phyloP scores from a whole-genome alignment of 495 filamentous ascomycete genomes.

The Margaritispora aquatica region DNA sequence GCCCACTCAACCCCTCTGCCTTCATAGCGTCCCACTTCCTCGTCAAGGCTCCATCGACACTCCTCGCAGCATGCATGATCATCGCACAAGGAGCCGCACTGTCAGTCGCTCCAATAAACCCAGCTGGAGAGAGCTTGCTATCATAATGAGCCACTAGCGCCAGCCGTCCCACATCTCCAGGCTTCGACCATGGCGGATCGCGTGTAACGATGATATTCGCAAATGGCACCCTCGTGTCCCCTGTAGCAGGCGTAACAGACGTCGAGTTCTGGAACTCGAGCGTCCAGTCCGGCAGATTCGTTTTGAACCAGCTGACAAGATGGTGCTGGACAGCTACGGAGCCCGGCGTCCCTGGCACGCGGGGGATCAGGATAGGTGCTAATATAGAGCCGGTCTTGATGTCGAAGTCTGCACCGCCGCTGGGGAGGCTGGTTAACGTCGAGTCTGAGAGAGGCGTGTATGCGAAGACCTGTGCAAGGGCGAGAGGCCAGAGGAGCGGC shows the following conservation, averaged over 20 bases:
- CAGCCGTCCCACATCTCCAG: conserved; percentile 70
- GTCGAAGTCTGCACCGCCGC: conserved; percentile 72
- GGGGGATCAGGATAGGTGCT: conserved; percentile 83
- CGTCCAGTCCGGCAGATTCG: conserved; percentile 69
- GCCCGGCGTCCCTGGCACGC: conserved; percentile 80
- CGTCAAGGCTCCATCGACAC: conserved; percentile 70
- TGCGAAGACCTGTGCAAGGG: conserved; percentile 40
- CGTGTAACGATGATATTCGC: conserved; percentile 80
- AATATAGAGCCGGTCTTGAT: conserved; percentile 67
- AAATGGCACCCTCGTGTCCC: conserved; percentile 68
- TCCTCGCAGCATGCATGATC: conserved; percentile 77
- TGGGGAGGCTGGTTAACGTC: conserved; percentile 59
- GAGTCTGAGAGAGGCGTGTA: conserved; percentile 72
- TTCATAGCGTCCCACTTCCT: conserved; percentile 73
- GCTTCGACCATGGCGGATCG: conserved; percentile 74
- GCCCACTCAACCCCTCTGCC: conserved; percentile 41
- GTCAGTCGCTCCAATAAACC: conserved; percentile 91
- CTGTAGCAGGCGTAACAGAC: conserved; percentile 66
- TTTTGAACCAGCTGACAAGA: conserved; percentile 73
- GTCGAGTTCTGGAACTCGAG: conserved; percentile 84
- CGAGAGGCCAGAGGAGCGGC: conserved; percentile 20
- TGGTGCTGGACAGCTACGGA: conserved; percentile 71
- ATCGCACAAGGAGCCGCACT: conserved; percentile 92
- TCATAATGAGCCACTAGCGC: conserved; percentile 95
- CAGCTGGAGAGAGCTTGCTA: conserved; percentile 69